Evolutionary conservation across 768 basidiomycete species (phyloP).

Genomic region (Mycena epipterygia): DNA sequence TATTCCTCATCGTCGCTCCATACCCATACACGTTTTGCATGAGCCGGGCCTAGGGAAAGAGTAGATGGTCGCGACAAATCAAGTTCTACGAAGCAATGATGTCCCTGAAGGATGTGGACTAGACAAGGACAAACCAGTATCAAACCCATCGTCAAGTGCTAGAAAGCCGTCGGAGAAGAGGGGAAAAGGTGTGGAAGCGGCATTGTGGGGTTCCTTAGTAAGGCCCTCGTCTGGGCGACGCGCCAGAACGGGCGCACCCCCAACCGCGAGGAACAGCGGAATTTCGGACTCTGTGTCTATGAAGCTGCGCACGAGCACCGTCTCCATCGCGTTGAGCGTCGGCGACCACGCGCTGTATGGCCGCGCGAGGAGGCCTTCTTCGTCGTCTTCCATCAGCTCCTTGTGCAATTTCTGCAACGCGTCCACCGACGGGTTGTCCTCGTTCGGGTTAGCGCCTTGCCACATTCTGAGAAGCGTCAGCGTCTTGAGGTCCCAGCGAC

Average conservation of each 20-base stretch:
- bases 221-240: too few relatives aligned
- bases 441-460: constrained; percentile 9
- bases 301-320: constrained; percentile 9
- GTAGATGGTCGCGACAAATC: too few relatives aligned
- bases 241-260: constrained; percentile 24
- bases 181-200: too few relatives aligned
- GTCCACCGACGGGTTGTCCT: neutral
- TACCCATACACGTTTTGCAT: neutral
- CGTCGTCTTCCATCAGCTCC: constrained; percentile 9
- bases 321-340: too few relatives aligned
- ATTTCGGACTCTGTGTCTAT: neutral
- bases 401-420: neutral
- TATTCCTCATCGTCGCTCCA: neutral
- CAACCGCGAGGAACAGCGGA: constrained; percentile 17
- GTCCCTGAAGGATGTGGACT: too few relatives aligned
- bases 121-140: too few relatives aligned
- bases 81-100: too few relatives aligned
- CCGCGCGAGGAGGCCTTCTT: neutral
- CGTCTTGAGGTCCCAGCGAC: neutral
- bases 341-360: constrained; percentile 9
- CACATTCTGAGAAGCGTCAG: constrained; percentile 14
- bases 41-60: neutral
- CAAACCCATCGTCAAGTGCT: too few relatives aligned
- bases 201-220: too few relatives aligned
- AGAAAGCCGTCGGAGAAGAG: too few relatives aligned